Evolutionary conservation across 2,329 filamentous ascomycete genomes (phyloP).

Genomic region (Epichloe glyceriae): DNA sequence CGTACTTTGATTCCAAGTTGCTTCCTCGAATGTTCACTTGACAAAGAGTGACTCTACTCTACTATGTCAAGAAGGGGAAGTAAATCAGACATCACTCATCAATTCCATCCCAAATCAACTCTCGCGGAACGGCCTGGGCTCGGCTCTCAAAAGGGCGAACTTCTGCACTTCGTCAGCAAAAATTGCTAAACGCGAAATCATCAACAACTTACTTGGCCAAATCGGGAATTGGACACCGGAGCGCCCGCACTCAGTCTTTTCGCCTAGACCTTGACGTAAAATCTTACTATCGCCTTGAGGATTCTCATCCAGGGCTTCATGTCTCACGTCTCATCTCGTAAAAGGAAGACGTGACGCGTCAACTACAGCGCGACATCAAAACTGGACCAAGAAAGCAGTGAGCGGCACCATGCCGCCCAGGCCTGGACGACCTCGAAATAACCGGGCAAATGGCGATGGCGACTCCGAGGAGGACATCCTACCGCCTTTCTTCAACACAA

Average conservation of each 20-base stretch:
- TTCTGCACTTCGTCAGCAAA: too few relatives aligned
- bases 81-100: not conserved
- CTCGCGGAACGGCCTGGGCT: not conserved
- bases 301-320: not conserved
- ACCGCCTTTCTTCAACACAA: constrained; percentile 43
- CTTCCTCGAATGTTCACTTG: not conserved
- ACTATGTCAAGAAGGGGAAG: not conserved
- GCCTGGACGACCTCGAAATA: constrained; percentile 1
- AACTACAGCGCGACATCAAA: not conserved
- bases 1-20: not conserved
- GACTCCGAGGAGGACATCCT: constrained; percentile 14
- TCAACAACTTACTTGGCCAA: not conserved
- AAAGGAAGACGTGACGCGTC: constrained; percentile 1
- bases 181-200: not conserved
- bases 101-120: too few relatives aligned
- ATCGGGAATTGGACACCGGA: too few relatives aligned
- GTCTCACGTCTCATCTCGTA: not conserved
- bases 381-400: not conserved
- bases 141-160: not conserved
- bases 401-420: constrained; percentile 3
- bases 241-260: too few relatives aligned
- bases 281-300: not conserved
- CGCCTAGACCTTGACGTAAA: too few relatives aligned
- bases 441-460: constrained; percentile 8
- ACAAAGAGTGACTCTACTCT: too few relatives aligned